Percentiles rank a stretch among this genome's conserved stretches.
Evolutionary conservation across 2,329 filamentous ascomycete genomes (phyloP).

Genomic region (Thermothelomyces thermophilus): DNA sequence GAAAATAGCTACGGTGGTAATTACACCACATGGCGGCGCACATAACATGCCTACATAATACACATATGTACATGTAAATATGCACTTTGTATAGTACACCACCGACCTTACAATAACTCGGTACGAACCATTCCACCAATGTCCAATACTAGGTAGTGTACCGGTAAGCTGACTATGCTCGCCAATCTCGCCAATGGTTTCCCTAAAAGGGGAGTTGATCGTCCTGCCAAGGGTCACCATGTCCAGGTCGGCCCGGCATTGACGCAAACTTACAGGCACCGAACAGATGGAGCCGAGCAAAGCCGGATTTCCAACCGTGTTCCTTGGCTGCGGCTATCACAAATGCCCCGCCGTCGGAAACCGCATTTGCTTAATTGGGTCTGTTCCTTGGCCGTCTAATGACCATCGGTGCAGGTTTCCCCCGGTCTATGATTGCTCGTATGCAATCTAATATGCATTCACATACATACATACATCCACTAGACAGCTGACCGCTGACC

Average conservation of each 20-base stretch:
- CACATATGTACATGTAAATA: too few relatives aligned
- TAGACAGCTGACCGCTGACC: too few relatives aligned
- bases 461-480: too few relatives aligned
- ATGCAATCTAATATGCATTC: too few relatives aligned
- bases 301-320: slow-evolving; percentile 4
- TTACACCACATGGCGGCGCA: too few relatives aligned
- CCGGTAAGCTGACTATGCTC: slow-evolving; percentile 8
- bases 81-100: too few relatives aligned
- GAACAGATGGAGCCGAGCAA: background rate
- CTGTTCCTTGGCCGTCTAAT: background rate
- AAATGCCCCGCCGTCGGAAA: background rate
- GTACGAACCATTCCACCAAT: too few relatives aligned
- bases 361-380: background rate
- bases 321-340: background rate
- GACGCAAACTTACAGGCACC: background rate
- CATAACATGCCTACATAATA: too few relatives aligned
- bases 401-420: too few relatives aligned
- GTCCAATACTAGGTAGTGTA: slow-evolving; percentile 11
- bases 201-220: background rate
- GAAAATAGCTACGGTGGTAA: too few relatives aligned
- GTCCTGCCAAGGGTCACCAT: slow-evolving; percentile 1
- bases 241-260: background rate
- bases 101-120: too few relatives aligned
- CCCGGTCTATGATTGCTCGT: too few relatives aligned
- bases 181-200: background rate